phyloP scores from a whole-genome alignment of 1,284 basidiomycete genomes.

The Moesziomyces antarcticus region DNA sequence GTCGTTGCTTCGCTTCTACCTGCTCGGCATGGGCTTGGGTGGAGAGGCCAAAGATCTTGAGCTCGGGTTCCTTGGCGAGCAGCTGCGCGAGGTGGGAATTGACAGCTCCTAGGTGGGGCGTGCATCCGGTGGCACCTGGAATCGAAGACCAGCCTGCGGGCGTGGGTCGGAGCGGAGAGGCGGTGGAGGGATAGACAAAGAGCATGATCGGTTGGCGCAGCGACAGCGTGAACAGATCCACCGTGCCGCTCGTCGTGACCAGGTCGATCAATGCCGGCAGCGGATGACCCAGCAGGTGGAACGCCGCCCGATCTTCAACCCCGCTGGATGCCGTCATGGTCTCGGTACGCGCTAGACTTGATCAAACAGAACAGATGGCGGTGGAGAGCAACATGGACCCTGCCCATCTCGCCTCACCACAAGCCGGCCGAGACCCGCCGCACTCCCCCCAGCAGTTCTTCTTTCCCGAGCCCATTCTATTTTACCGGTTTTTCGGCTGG shows the following conservation, averaged over 20 bases:
- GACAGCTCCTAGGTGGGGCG: conserved; percentile 43
- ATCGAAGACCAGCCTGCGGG: conserved; percentile 34
- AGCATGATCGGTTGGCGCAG: conserved; percentile 56
- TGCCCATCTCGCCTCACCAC: not conserved
- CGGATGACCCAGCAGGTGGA: conserved; percentile 63
- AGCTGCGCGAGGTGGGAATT: conserved; percentile 23
- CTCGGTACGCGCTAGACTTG: no score
- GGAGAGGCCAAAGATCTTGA: conserved; percentile 57
- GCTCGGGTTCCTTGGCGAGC: conserved; percentile 31
- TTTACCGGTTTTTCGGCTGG: not conserved
- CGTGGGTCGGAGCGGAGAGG: conserved; percentile 13
- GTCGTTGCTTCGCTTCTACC: conserved; percentile 18
- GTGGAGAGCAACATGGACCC: not conserved
- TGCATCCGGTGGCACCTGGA: conserved; percentile 37
- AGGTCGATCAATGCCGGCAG: conserved; percentile 56
- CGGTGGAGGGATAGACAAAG: conserved; percentile 47
- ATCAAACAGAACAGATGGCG: not conserved
- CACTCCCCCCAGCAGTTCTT: no score
- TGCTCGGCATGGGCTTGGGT: conserved; percentile 38
- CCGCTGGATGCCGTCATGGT: conserved; percentile 1
- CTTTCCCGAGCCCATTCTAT: not conserved
- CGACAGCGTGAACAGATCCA: conserved; percentile 62
- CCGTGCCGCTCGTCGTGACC: conserved; percentile 39
- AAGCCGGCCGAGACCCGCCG: not conserved
- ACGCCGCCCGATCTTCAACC: conserved; percentile 40